Evolutionary conservation across 2,329 filamentous ascomycete genomes (phyloP).

Genomic region (Aspergillus uvarum): DNA sequence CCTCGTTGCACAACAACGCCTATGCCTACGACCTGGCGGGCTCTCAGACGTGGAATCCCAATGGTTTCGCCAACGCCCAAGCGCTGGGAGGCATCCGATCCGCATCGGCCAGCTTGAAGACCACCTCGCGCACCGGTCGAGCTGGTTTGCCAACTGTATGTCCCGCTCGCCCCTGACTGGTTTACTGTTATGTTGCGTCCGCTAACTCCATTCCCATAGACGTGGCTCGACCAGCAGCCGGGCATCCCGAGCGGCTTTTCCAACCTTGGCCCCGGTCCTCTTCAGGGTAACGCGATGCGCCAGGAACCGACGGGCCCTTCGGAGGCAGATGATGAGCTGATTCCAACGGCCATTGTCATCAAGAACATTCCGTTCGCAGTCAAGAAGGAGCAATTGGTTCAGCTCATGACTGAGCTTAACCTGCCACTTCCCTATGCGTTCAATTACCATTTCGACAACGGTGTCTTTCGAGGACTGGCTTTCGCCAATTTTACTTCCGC

Average conservation of each 20-base stretch:
- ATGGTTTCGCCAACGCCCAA: conserved; percentile 66
- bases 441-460: conserved; percentile 99
- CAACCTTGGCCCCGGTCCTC: conserved; percentile 44
- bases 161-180: conserved; percentile 21
- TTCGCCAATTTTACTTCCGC: conserved; percentile 98
- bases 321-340: conserved; percentile 72
- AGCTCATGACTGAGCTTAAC: conserved; percentile 90
- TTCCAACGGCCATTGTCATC: conserved; percentile 97
- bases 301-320: conserved; percentile 41
- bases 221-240: conserved; percentile 62
- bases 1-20: conserved; percentile 56
- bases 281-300: conserved; percentile 43
- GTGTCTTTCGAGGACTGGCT: conserved; percentile 90
- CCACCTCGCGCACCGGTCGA: conserved; percentile 52
- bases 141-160: conserved; percentile 72
- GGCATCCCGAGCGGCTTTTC: conserved; percentile 49
- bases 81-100: conserved; percentile 63
- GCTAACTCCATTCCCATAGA: conserved; percentile 42
- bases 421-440: conserved; percentile 96
- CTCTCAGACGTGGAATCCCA: conserved; percentile 80
- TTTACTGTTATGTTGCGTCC: not conserved
- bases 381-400: conserved; percentile 91
- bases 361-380: conserved; percentile 99
- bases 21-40: conserved; percentile 68
- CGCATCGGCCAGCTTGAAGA: conserved; percentile 58